Conservation (phyloP, 371 early-diverging fungal species). For the Haplosporangium sp. region DNA sequence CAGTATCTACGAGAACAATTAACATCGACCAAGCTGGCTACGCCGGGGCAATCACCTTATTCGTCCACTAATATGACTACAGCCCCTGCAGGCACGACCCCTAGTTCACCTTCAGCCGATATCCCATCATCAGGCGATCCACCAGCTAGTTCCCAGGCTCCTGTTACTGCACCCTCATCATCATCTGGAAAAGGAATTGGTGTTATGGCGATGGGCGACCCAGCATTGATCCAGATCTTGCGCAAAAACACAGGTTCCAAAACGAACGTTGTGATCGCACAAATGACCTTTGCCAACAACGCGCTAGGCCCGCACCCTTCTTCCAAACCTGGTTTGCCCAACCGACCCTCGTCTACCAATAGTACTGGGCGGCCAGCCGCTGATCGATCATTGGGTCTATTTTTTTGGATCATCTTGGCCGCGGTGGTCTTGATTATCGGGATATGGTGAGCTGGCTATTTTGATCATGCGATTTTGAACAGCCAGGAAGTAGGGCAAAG, state of each 20-base stretch:
- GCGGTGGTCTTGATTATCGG: slow-evolving; percentile 41
- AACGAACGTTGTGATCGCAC: slow-evolving; percentile 33
- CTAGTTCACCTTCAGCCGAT: not conserved
- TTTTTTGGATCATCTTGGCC: slow-evolving; percentile 47
- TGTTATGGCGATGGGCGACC: slow-evolving; percentile 34
- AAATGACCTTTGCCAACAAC: slow-evolving; percentile 31
- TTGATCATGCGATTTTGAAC: not conserved
- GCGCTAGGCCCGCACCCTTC: slow-evolving; percentile 6
- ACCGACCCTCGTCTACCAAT: not conserved
- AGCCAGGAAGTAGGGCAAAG: not conserved
- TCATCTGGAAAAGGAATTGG: slow-evolving; percentile 8
- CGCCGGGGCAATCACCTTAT: slow-evolving; percentile 7
- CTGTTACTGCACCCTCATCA: not conserved
- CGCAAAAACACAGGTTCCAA: slow-evolving; percentile 7
- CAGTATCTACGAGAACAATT: not conserved
- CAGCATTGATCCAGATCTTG: slow-evolving; percentile 19
- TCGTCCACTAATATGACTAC: not conserved
- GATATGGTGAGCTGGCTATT: slow-evolving; percentile 28
- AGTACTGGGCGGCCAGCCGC: slow-evolving; percentile 15
- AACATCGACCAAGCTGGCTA: slow-evolving; percentile 8
- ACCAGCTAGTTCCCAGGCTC: not conserved
- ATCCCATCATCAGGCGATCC: not conserved
- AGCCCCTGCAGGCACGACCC: not conserved
- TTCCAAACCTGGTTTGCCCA: not conserved
- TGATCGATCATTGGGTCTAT: slow-evolving; percentile 35